Evolutionary conservation across 176 grass and related monocot genomes (phyloP).

Genomic region (Eleusine indica): DNA sequence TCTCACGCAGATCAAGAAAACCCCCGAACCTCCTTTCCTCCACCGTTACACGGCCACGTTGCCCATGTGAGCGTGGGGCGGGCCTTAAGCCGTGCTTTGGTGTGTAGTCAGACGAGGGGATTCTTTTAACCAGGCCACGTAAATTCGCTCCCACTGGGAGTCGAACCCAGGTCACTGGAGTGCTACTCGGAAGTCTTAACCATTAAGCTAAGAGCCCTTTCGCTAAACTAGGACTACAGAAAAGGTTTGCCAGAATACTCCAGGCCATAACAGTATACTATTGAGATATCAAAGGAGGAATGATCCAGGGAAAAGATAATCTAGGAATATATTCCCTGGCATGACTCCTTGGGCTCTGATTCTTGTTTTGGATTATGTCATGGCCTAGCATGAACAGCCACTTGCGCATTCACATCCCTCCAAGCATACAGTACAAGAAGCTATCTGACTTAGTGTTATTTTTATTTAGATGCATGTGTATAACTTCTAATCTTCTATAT

Average conservation of each 20-base stretch:
- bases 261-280: neutral
- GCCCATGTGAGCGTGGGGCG: too few relatives aligned
- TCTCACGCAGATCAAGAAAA: too few relatives aligned
- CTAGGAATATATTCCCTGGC: neutral
- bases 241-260: neutral
- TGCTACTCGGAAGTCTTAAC: too few relatives aligned
- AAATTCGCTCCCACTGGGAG: too few relatives aligned
- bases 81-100: too few relatives aligned
- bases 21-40: too few relatives aligned
- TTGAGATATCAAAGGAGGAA: neutral
- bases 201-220: too few relatives aligned
- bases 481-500: neutral
- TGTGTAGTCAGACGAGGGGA: too few relatives aligned
- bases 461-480: slow-evolving; percentile 6
- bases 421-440: neutral
- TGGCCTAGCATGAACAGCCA: neutral
- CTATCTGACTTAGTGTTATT: neutral
- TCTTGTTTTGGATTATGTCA: neutral
- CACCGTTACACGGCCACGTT: too few relatives aligned
- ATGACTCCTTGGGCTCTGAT: neutral
- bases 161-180: too few relatives aligned
- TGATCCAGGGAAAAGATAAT: neutral
- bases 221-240: neutral
- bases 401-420: neutral
- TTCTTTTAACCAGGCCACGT: too few relatives aligned